These are phyloP conservation scores for Bonia amplexicaulis DNA, from an alignment of 176 grass and related monocot species.

Conservation along the genomic window DNA sequence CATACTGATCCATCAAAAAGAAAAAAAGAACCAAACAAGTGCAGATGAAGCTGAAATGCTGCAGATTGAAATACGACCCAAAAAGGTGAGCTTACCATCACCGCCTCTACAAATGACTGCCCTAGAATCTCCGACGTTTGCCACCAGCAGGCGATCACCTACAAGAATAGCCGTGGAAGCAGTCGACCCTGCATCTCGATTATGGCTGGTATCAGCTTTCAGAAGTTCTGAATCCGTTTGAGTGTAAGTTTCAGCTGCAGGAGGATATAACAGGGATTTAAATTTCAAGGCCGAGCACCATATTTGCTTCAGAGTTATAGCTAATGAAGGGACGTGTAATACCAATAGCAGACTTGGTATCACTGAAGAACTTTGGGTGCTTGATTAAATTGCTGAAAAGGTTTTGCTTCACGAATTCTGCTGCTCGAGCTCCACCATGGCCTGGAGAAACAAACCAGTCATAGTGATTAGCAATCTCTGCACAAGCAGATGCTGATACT, in stretches of 20 bases:
- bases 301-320: background rate
- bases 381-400: conserved; percentile 85
- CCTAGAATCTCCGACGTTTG: conserved; percentile 87
- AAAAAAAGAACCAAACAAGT: background rate
- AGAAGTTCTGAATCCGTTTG: conserved; percentile 78
- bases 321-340: background rate
- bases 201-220: conserved; percentile 57
- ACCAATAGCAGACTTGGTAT: conserved; percentile 90
- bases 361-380: conserved; percentile 74
- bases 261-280: background rate
- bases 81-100: conserved; percentile 41
- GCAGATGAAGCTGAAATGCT: background rate
- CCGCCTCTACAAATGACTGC: conserved; percentile 83
- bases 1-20: background rate
- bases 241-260: conserved; percentile 79
- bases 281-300: background rate
- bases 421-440: conserved; percentile 80
- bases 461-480: background rate
- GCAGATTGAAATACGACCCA: background rate
- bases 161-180: conserved; percentile 83
- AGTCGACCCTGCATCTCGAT: conserved; percentile 79
- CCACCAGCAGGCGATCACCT: conserved; percentile 71
- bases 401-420: conserved; percentile 79
- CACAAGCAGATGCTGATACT: background rate
- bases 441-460: conserved; percentile 25